These are phyloP conservation scores for Lasiosphaeriaceae sp. DNA, from an alignment of 495 filamentous ascomycete species.

Conservation along the genomic window DNA sequence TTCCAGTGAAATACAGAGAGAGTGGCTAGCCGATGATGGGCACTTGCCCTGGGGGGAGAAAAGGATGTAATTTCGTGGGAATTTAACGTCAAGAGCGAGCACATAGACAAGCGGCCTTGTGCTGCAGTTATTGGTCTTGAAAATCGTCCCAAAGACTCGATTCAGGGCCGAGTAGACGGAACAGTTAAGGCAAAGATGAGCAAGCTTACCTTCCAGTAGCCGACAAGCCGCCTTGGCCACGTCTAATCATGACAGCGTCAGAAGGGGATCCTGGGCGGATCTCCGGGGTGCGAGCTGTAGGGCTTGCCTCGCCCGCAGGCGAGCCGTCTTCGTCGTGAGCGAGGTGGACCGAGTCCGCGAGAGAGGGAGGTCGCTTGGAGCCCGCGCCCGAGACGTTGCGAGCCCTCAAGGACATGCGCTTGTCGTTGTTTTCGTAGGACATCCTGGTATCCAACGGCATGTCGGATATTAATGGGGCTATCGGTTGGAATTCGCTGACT, in stretches of 20 bases:
- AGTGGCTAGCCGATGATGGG: no score
- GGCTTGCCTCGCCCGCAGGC: not conserved
- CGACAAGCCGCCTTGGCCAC: not conserved
- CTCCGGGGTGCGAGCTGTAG: not conserved
- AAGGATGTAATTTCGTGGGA: not conserved
- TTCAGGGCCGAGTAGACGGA: not conserved
- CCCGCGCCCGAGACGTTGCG: no score
- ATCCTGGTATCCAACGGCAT: not conserved
- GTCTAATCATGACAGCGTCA: slow-evolving; percentile 15
- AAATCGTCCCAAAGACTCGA: not conserved
- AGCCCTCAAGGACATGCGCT: no score
- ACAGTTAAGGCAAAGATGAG: not conserved
- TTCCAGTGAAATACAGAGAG: no score
- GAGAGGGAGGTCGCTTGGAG: no score
- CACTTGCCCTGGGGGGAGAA: not conserved
- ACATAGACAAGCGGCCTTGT: not conserved
- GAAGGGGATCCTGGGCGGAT: slow-evolving; percentile 11
- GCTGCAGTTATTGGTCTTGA: not conserved
- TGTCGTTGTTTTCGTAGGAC: no score
- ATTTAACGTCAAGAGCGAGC: no score
- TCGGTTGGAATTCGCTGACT: slow-evolving; percentile 26
- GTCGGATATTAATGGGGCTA: slow-evolving; percentile 9
- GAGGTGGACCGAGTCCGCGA: no score
- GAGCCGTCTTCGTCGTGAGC: not conserved
- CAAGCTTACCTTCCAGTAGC: slow-evolving; percentile 9